These are phyloP conservation scores for Zygoascus bituminiphila DNA, from an alignment of 805 yeast species.

Conservation along the genomic window DNA sequence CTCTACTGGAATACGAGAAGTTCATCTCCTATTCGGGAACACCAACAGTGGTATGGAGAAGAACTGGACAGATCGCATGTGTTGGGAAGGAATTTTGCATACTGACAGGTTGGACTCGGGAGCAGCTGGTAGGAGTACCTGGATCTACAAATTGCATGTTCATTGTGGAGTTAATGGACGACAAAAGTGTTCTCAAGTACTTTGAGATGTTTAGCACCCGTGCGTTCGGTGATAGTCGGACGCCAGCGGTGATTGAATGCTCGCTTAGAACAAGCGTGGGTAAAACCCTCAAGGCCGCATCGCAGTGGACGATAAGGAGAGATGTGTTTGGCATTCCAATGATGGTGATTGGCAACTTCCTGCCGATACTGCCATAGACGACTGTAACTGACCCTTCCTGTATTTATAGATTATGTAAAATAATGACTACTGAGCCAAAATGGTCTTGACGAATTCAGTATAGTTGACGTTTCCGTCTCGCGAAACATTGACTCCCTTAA, in stretches of 20 bases:
- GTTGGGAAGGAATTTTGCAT: constrained; percentile 92
- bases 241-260: constrained; percentile 83
- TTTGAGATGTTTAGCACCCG: constrained; percentile 76
- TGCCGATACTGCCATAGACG: constrained; percentile 48
- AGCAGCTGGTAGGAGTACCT: constrained; percentile 42
- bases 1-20: constrained; percentile 79
- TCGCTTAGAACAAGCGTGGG: constrained; percentile 46
- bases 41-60: constrained; percentile 91
- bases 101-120: constrained; percentile 82
- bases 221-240: constrained; percentile 85
- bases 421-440: constrained; percentile 64
- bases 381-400: not conserved
- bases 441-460: constrained; percentile 83
- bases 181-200: constrained; percentile 75
- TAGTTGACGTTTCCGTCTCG: constrained; percentile 93
- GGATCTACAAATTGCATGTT: constrained; percentile 20
- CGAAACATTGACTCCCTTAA: constrained; percentile 91
- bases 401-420: not conserved
- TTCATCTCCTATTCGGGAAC: constrained; percentile 81
- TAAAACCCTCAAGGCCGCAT: constrained; percentile 53
- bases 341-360: constrained; percentile 91
- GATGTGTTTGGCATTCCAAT: constrained; percentile 96
- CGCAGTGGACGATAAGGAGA: constrained; percentile 88
- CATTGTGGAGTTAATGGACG: constrained; percentile 71
- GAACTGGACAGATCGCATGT: constrained; percentile 92